These are phyloP conservation scores for Clonostachys rhizophaga DNA, from an alignment of 2,329 filamentous ascomycete species.

Conservation along the genomic window DNA sequence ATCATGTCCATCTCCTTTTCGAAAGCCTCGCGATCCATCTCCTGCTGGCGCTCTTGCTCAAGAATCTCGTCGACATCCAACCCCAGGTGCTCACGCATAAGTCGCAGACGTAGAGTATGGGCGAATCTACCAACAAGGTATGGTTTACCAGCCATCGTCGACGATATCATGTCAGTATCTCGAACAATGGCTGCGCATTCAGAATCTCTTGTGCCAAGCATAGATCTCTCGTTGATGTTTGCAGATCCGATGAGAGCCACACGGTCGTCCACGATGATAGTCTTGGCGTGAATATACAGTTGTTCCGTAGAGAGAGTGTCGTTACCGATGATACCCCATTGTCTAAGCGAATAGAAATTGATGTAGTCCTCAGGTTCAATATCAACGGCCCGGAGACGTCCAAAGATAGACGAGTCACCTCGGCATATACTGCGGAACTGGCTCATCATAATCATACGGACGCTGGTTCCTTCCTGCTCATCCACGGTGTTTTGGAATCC, in stretches of 20 bases:
- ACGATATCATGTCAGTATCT: conserved; percentile 89
- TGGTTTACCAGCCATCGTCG: conserved; percentile 83
- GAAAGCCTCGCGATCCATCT: conserved; percentile 55
- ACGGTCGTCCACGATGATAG: conserved; percentile 92
- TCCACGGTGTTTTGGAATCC: conserved; percentile 97
- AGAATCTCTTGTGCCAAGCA: conserved; percentile 88
- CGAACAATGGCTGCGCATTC: conserved; percentile 87
- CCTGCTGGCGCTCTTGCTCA: conserved; percentile 69
- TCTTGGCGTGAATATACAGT: conserved; percentile 96
- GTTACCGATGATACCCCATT: conserved; percentile 88
- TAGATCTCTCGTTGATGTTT: conserved; percentile 97
- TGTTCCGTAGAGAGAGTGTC: conserved; percentile 89
- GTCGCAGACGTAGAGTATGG: conserved; percentile 83
- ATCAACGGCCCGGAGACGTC: conserved; percentile 68
- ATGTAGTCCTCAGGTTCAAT: conserved; percentile 96
- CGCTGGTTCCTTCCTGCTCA: conserved; percentile 87
- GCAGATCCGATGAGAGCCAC: conserved; percentile 93
- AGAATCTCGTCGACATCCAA: conserved; percentile 88
- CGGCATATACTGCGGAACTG: conserved; percentile 96
- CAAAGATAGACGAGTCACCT: conserved; percentile 89
- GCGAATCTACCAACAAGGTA: conserved; percentile 91
- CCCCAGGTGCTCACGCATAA: conserved; percentile 97
- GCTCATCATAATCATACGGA: conserved; percentile 93
- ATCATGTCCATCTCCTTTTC: conserved; percentile 59
- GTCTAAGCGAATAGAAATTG: conserved; percentile 85